These are phyloP conservation scores for Zygosaccharomyces lentus DNA, from an alignment of 805 yeast genomes.

Conservation along the genomic window DNA sequence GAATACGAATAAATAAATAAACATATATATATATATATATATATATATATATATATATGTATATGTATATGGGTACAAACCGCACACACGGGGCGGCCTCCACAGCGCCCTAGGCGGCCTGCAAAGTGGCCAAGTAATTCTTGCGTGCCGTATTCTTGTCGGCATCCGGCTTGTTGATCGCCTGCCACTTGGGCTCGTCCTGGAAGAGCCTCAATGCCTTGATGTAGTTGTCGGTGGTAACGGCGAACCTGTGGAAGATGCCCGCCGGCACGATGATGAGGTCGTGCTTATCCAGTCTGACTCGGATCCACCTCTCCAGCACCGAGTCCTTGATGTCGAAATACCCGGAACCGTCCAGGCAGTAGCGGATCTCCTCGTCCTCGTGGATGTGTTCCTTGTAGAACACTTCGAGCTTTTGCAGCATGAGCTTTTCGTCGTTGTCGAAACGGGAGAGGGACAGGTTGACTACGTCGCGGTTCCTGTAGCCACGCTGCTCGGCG, in stretches of 20 bases:
- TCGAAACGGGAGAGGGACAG: slow-evolving; percentile 59
- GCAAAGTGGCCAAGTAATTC: slow-evolving; percentile 38
- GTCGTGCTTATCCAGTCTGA: slow-evolving; percentile 60
- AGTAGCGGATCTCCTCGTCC: slow-evolving; percentile 93
- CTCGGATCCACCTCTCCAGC: slow-evolving; percentile 69
- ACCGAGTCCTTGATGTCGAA: slow-evolving; percentile 72
- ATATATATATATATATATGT: too few species aligned
- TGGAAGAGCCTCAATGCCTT: slow-evolving; percentile 79
- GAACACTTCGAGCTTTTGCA: slow-evolving; percentile 62
- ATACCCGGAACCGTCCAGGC: slow-evolving; percentile 84
- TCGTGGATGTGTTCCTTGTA: slow-evolving; percentile 89
- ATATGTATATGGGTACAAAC: too few species aligned
- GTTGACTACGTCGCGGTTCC: slow-evolving; percentile 69
- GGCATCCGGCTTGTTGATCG: slow-evolving; percentile 61
- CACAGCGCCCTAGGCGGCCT: neutral
- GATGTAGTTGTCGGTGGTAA: slow-evolving; percentile 58
- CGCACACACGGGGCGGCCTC: too few species aligned
- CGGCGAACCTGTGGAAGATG: slow-evolving; percentile 87
- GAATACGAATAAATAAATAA: neutral
- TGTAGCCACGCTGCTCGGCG: slow-evolving; percentile 68
- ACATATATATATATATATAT: neutral
- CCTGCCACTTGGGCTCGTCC: slow-evolving; percentile 96
- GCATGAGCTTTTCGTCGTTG: slow-evolving; percentile 55
- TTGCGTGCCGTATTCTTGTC: slow-evolving; percentile 45
- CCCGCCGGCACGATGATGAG: slow-evolving; percentile 80